phyloP scores from a whole-genome alignment of 2,329 filamentous ascomycete species.

The Truncatella angustata region DNA sequence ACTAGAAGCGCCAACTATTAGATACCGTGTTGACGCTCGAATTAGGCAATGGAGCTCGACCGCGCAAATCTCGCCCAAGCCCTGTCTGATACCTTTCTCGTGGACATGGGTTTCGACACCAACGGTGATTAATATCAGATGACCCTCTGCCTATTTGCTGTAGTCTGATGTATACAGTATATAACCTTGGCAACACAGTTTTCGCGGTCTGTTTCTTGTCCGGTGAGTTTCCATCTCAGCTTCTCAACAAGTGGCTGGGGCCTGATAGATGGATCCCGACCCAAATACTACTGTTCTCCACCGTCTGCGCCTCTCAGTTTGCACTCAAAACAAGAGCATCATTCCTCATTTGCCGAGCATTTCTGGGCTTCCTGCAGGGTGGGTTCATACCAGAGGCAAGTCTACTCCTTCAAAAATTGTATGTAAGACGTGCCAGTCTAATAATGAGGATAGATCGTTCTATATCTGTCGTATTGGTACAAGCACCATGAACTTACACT shows the following conservation, averaged over 20 bases:
- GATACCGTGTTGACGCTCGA: constrained; percentile 23
- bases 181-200: constrained; percentile 52
- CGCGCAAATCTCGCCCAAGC: constrained; percentile 46
- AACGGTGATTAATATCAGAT: constrained; percentile 31
- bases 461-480: constrained; percentile 32
- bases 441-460: constrained; percentile 20
- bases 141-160: background rate
- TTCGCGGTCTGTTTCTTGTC: constrained; percentile 51
- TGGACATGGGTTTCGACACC: constrained; percentile 40
- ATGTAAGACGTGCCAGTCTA: background rate
- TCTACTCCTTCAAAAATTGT: too few relatives aligned
- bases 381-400: constrained; percentile 28
- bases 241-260: constrained; percentile 51
- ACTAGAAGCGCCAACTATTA: background rate
- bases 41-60: constrained; percentile 50
- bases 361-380: constrained; percentile 26
- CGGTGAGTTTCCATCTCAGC: constrained; percentile 60
- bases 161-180: constrained; percentile 27
- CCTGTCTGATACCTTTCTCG: constrained; percentile 45
- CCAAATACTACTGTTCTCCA: constrained; percentile 26
- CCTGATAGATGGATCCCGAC: constrained; percentile 28
- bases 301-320: constrained; percentile 27
- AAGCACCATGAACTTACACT: constrained; percentile 35
- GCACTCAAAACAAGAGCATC: constrained; percentile 19
- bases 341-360: constrained; percentile 23